A percentile compares a stretch with the other conserved stretches of the same genome.
phyloP scores from a whole-genome alignment of 1,284 basidiomycete species.

The Pascua sp. region DNA sequence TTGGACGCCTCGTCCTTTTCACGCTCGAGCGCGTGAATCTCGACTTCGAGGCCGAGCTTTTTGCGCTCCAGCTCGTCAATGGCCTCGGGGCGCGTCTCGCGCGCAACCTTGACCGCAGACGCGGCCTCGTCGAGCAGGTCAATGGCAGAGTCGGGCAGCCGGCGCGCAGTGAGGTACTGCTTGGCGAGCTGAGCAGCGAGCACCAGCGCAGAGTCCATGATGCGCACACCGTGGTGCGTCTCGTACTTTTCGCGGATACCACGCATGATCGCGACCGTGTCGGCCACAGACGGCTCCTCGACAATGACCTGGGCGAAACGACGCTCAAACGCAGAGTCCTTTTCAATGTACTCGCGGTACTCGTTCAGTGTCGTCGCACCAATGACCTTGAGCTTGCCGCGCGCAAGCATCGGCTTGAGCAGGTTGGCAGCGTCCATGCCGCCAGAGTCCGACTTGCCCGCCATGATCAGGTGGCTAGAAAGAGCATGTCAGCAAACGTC shows the following conservation, averaged over 20 bases:
- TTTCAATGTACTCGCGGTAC: slow-evolving; percentile 94
- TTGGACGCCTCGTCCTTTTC: slow-evolving; percentile 90
- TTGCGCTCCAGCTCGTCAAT: slow-evolving; percentile 91
- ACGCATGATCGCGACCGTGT: slow-evolving; percentile 84
- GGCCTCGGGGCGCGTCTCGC: slow-evolving; percentile 90
- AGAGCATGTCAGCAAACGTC: slow-evolving; percentile 2
- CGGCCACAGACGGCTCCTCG: slow-evolving; percentile 84
- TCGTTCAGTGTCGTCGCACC: slow-evolving; percentile 92
- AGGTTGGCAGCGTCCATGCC: slow-evolving; percentile 67
- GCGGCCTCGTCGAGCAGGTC: slow-evolving; percentile 86
- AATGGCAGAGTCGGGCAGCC: slow-evolving; percentile 86
- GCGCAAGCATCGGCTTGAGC: slow-evolving; percentile 83
- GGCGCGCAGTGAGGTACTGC: slow-evolving; percentile 83
- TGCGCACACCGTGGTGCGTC: slow-evolving; percentile 80
- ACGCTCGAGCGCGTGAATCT: slow-evolving; percentile 89
- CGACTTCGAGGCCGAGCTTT: slow-evolving; percentile 90
- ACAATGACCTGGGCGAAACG: slow-evolving; percentile 92
- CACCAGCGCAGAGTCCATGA: slow-evolving; percentile 85
- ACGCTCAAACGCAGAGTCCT: slow-evolving; percentile 88
- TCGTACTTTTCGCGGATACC: slow-evolving; percentile 77
- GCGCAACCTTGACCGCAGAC: slow-evolving; percentile 76
- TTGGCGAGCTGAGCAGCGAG: slow-evolving; percentile 88
- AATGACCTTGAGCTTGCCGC: slow-evolving; percentile 85
- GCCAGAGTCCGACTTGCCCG: slow-evolving; percentile 41
- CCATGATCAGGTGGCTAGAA: slow-evolving; percentile 1